These are phyloP conservation scores for Boletus coccyginus DNA, from an alignment of 768 basidiomycete species.

Conservation along the genomic window DNA sequence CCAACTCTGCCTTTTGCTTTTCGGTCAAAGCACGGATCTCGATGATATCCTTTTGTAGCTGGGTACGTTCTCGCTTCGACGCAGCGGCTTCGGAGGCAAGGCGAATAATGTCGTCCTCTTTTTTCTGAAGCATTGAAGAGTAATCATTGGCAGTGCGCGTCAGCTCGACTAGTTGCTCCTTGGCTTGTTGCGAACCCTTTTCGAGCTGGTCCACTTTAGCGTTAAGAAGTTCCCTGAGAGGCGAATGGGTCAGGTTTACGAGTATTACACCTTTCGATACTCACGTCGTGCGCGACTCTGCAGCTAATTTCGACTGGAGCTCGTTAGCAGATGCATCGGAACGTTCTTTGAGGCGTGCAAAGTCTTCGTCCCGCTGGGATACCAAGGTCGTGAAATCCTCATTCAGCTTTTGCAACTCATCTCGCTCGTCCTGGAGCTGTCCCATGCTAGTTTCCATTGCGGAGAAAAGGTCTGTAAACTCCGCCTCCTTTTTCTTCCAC, in stretches of 20 bases:
- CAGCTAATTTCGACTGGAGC: conserved; percentile 65
- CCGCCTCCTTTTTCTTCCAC: conserved; percentile 62
- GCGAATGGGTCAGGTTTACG: not conserved
- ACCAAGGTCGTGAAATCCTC: conserved; percentile 71
- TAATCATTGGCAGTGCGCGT: conserved; percentile 75
- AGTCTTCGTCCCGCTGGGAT: conserved; percentile 76
- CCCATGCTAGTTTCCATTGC: conserved; percentile 60
- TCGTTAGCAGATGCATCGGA: conserved; percentile 63
- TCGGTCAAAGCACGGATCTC: conserved; percentile 72
- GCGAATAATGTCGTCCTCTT: conserved; percentile 65
- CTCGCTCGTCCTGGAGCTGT: conserved; percentile 53
- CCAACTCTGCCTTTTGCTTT: conserved; percentile 59
- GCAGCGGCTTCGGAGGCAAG: conserved; percentile 53
- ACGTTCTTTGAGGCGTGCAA: conserved; percentile 70
- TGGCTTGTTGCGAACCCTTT: conserved; percentile 63
- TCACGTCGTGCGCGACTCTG: conserved; percentile 64
- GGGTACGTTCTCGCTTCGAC: conserved; percentile 53
- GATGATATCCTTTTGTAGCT: conserved; percentile 54
- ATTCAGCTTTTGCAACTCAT: conserved; percentile 59
- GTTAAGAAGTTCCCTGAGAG: conserved; percentile 59
- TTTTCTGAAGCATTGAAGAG: conserved; percentile 69
- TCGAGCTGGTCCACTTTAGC: conserved; percentile 61
- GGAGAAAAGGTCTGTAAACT: conserved; percentile 56
- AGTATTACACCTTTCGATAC: conserved; percentile 20
- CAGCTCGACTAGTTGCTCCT: conserved; percentile 76